Conservation (phyloP, 257 asterid genomes). For the Fraxinus pennsylvanica region DNA sequence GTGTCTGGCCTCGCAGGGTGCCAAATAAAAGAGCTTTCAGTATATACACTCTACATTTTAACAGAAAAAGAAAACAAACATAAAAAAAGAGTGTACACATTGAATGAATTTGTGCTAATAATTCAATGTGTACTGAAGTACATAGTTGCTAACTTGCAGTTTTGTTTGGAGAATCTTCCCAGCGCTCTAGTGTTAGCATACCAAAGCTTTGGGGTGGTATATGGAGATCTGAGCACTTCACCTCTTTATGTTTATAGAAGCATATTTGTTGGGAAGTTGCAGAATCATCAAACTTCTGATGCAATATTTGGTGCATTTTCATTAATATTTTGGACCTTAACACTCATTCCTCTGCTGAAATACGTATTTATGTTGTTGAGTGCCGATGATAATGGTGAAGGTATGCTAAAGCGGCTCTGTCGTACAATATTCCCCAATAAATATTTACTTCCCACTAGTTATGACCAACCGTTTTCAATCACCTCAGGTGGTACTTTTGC, state of each 20-base stretch:
- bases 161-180: constrained; percentile 46
- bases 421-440: not conserved
- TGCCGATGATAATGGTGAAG: constrained; percentile 98
- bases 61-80: not conserved
- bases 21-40: constrained; percentile 1
- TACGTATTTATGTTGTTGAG: constrained; percentile 58
- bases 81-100: too few relatives aligned
- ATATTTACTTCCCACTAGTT: constrained; percentile 14
- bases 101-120: not conserved
- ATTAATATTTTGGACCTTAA: constrained; percentile 88
- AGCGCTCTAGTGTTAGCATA: constrained; percentile 67
- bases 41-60: not conserved
- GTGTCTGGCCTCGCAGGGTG: constrained; percentile 1
- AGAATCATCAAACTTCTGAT: constrained; percentile 53
- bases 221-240: constrained; percentile 92
- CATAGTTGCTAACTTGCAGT: constrained; percentile 53
- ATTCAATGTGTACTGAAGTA: constrained; percentile 15
- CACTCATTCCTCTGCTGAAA: constrained; percentile 87
- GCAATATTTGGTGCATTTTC: constrained; percentile 88
- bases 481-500: constrained; percentile 93
- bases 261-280: constrained; percentile 68
- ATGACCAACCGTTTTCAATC: constrained; percentile 33
- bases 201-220: constrained; percentile 94
- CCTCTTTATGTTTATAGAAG: constrained; percentile 86
- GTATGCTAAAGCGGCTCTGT: constrained; percentile 37